These are phyloP conservation scores for Globisporangium paddicum DNA, from an alignment of 352 stramenopile species.

Conservation along the genomic window DNA sequence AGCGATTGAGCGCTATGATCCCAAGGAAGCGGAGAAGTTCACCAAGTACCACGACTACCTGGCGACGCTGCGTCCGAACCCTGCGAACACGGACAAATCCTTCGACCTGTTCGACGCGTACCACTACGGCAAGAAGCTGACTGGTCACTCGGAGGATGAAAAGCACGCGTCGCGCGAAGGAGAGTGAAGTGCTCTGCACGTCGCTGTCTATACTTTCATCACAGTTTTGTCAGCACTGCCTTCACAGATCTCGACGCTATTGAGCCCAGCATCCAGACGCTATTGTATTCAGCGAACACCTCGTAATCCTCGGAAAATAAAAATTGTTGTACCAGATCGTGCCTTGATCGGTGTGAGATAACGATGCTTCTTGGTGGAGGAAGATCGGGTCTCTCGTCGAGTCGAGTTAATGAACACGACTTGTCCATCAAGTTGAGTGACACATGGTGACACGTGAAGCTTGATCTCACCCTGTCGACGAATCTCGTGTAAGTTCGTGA, in stretches of 20 bases:
- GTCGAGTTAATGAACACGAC: too few species aligned
- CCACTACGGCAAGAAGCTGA: not conserved
- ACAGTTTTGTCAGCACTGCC: not conserved
- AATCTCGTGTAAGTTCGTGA: too few species aligned
- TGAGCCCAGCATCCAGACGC: not conserved
- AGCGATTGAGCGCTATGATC: constrained; percentile 21
- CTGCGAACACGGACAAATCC: constrained; percentile 9
- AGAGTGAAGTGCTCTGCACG: not conserved
- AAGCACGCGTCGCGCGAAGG: not conserved
- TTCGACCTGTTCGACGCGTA: constrained; percentile 2
- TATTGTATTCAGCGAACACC: too few species aligned
- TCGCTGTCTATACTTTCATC: not conserved
- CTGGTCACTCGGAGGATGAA: not conserved
- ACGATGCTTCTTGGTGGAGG: too few species aligned
- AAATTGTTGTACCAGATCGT: too few species aligned
- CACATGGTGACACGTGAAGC: too few species aligned
- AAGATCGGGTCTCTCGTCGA: too few species aligned
- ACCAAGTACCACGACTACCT: constrained; percentile 19
- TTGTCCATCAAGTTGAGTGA: too few species aligned
- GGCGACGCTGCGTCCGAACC: constrained; percentile 11
- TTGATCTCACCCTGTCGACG: too few species aligned
- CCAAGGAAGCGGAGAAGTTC: constrained; percentile 21
- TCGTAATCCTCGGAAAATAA: too few species aligned
- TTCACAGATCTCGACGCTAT: not conserved
- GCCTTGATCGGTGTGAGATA: too few species aligned